phyloP scores from a whole-genome alignment of 2,329 filamentous ascomycete genomes.

The Tolypocladium amazonense region DNA sequence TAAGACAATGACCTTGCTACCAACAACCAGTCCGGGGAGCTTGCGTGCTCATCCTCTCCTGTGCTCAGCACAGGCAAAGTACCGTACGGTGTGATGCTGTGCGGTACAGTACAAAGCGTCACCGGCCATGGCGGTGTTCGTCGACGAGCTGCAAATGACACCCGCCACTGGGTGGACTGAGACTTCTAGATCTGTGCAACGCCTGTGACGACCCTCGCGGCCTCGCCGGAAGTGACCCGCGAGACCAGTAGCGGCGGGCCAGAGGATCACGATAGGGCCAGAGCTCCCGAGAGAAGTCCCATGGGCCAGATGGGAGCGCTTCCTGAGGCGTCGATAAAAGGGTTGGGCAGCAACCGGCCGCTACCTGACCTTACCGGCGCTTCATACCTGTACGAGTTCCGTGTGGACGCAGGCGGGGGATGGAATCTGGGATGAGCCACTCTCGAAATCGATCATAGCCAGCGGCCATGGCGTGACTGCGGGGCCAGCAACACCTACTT shows the following conservation, averaged over 20 bases:
- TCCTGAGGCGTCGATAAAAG: neutral
- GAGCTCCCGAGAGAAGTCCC: neutral
- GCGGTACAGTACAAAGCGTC: neutral
- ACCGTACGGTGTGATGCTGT: neutral
- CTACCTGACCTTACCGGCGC: slow-evolving; percentile 3
- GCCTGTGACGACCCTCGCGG: neutral
- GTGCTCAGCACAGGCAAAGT: neutral
- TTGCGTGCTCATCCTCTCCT: neutral
- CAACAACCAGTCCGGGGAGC: neutral
- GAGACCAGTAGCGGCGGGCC: neutral
- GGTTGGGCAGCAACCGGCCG: slow-evolving; percentile 10
- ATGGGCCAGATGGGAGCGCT: neutral
- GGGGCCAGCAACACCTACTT: neutral
- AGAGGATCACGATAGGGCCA: neutral
- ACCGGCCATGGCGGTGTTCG: neutral
- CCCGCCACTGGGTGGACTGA: neutral
- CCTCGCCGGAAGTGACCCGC: slow-evolving; percentile 4
- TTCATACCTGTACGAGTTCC: neutral
- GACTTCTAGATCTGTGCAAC: slow-evolving; percentile 1
- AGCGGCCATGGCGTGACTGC: neutral
- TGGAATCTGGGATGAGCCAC: neutral
- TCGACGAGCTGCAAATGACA: neutral
- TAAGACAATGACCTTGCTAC: neutral
- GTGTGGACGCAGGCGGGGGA: neutral
- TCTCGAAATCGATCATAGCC: neutral